Evolutionary conservation across 805 yeast genomes (phyloP), one percentile per base, ranked within the genome.

Genomic region (Brettanomyces bruxellensis): DNA sequence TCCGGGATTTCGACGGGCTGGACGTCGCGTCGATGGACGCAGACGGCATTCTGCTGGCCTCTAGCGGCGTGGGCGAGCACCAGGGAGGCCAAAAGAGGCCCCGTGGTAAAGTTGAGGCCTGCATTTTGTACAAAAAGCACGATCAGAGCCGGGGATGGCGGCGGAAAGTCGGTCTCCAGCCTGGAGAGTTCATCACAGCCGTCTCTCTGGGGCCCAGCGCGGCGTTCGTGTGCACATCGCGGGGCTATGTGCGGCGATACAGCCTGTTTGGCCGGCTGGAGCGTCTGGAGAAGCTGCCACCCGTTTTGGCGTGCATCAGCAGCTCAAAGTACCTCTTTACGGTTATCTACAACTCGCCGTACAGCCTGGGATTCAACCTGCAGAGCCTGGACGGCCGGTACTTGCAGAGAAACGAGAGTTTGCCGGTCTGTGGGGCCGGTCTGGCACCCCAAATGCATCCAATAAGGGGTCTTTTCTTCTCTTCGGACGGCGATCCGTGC

Each of bases 401-500:
- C 47, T 55, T 60, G 38, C 68, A 76, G 51, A 66, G 76, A 54
- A 77, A 73, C 54, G 62, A 66, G 35, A 57, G 74, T 4, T 51
- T 77, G 25, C 82, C 82, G 0, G 49, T 76, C 5, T 43, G 50
- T 5, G 25, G 43, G 18, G 37, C 42, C 7, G 24, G 14, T 28
- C 34, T 24, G 11, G 25, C 25, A 6, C 13, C 12, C 22, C 14
- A n/a, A 6, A 40, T 13, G 34, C 73, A 67, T 55, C 65, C 69
- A 47, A 55, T 67, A 50, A 78, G 76, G 51, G 83, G 90, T 3
- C 61, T 86, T n/a, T 89, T 93, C 58, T 93, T 91, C 69, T 83
- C 87, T 39, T 81, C 82, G 40, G 82, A 77, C 56, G 95, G 95
- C 22, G 97, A 91, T 61, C 99, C 99, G 1, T 85, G 93, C 51